Evolutionary conservation across 1,284 basidiomycete species (phyloP).

Genomic region (Rhizopogon parksii): DNA sequence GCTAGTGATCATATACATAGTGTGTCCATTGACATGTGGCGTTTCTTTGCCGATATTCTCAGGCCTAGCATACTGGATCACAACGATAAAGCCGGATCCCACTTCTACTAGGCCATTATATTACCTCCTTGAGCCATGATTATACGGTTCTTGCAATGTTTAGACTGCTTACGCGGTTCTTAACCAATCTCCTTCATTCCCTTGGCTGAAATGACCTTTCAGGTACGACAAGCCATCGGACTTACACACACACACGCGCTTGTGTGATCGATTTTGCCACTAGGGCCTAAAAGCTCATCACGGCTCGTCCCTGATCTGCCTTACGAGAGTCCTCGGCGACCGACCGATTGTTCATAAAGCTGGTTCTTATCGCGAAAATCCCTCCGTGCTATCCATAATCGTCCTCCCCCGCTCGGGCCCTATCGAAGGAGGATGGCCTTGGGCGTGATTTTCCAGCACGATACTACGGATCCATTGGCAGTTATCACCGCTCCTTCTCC

Average conservation of each 20-base stretch:
- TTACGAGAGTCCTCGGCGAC: background rate
- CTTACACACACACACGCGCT: background rate
- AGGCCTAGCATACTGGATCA: background rate
- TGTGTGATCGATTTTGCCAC: background rate
- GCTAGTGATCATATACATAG: background rate
- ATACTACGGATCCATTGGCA: slow-evolving; percentile 45
- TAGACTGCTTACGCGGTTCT: background rate
- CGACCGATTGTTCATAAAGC: slow-evolving; percentile 1
- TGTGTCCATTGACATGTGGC: background rate
- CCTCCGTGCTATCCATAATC: background rate
- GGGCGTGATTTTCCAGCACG: slow-evolving; percentile 23
- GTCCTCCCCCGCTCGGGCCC: background rate
- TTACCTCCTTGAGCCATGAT: background rate
- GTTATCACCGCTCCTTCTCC: slow-evolving; percentile 44
- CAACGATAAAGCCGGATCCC: too few relatives aligned
- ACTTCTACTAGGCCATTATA: too few relatives aligned
- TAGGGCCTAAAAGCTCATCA: slow-evolving; percentile 2
- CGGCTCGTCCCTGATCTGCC: background rate
- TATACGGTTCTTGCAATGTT: background rate
- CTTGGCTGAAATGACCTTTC: background rate
- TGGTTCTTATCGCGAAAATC: background rate
- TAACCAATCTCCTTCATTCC: background rate
- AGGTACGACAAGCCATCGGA: background rate
- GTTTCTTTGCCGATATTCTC: slow-evolving; percentile 8
- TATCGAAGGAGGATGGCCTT: background rate